Percentiles rank a stretch among this genome's conserved stretches.
Conservation (phyloP, 1,139 yeast genomes). For the Blastobotrys capitulatus region DNA sequence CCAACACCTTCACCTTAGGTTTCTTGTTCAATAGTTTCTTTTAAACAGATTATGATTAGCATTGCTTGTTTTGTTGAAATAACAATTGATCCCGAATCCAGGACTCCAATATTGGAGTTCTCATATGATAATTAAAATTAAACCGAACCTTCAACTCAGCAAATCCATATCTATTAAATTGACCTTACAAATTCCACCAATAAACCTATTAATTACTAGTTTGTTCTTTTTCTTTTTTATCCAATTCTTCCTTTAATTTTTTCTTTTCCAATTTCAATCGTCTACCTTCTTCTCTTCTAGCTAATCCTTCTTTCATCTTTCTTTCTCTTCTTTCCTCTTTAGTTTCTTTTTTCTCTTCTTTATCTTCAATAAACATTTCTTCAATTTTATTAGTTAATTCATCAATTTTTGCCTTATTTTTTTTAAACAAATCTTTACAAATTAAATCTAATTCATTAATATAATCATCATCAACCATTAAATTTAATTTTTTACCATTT, state of each 20-base stretch:
- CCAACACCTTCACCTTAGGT: too few species aligned
- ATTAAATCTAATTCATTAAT: slow-evolving; percentile 41
- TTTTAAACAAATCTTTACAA: slow-evolving; percentile 55
- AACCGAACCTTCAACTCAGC: too few species aligned
- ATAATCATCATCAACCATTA: slow-evolving; percentile 48
- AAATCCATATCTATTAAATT: too few species aligned
- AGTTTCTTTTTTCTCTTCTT: slow-evolving; percentile 30
- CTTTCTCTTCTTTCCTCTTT: slow-evolving; percentile 57
- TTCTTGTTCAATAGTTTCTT: too few species aligned
- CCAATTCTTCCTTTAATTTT: background rate
- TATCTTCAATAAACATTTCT: slow-evolving; percentile 24
- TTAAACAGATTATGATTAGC: too few species aligned
- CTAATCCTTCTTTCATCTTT: slow-evolving; percentile 57
- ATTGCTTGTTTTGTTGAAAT: too few species aligned
- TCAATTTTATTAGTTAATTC: slow-evolving; percentile 44
- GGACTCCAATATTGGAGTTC: too few species aligned
- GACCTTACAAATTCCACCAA: too few species aligned
- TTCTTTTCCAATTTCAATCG: background rate
- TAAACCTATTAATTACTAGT: too few species aligned
- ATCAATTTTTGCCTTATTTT: slow-evolving; percentile 53
- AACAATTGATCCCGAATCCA: too few species aligned
- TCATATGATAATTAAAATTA: too few species aligned
- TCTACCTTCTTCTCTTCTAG: slow-evolving; percentile 23
- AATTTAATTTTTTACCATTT: slow-evolving; percentile 6
- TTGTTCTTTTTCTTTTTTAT: too few species aligned